Evolutionary conservation across 2,329 filamentous ascomycete genomes (phyloP).

Genomic region (Verticillium longisporum): DNA sequence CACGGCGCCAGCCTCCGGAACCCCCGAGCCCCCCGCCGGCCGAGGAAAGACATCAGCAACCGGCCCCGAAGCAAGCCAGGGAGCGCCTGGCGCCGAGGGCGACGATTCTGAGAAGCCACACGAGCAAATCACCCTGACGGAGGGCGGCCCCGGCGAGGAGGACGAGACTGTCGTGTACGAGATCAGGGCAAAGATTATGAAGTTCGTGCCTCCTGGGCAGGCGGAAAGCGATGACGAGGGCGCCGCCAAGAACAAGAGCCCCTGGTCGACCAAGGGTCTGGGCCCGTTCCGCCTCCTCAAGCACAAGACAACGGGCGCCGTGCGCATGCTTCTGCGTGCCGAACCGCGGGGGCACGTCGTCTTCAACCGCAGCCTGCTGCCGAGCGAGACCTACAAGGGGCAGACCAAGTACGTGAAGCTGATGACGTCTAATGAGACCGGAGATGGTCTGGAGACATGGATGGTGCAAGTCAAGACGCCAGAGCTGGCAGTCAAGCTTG

Average conservation of each 20-base stretch:
- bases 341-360: conserved; percentile 69
- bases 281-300: conserved; percentile 68
- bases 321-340: conserved; percentile 65
- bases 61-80: conserved; percentile 12
- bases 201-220: conserved; percentile 43
- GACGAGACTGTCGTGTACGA: conserved; percentile 66
- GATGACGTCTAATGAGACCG: conserved; percentile 49
- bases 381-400: conserved; percentile 55
- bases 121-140: conserved; percentile 64
- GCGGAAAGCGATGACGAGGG: conserved; percentile 32
- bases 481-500: conserved; percentile 34
- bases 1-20: conserved; percentile 52
- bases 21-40: conserved; percentile 47
- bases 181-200: conserved; percentile 62
- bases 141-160: conserved; percentile 61
- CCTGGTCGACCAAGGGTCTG: conserved; percentile 64
- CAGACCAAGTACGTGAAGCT: conserved; percentile 56
- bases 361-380: conserved; percentile 62
- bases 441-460: conserved; percentile 60
- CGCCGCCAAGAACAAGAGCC: conserved; percentile 41
- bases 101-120: conserved; percentile 55
- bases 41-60: conserved; percentile 16
- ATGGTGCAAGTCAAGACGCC: conserved; percentile 64
- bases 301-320: conserved; percentile 60
- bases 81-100: conserved; percentile 8